phyloP scores from a whole-genome alignment of 1,139 yeast species.

The Martiniozyma asiatica region DNA sequence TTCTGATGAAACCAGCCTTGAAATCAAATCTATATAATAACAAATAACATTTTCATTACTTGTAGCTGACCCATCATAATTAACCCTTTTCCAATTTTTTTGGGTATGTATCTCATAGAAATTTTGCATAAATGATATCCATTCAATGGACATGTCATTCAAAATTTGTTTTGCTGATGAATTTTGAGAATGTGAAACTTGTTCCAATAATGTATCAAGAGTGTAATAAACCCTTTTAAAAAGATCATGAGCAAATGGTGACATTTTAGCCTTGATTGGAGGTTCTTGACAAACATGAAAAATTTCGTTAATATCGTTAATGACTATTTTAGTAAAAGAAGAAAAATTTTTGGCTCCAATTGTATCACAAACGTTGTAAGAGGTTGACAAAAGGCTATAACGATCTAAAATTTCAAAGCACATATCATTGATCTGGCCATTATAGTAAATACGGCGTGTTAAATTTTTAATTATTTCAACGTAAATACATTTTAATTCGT shows the following conservation, averaged over 20 bases:
- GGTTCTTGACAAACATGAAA: slow-evolving; percentile 14
- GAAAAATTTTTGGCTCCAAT: too few relatives aligned
- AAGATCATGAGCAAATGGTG: slow-evolving; percentile 13
- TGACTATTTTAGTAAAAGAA: too few relatives aligned
- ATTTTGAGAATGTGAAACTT: slow-evolving; percentile 5
- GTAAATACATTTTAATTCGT: slow-evolving; percentile 21
- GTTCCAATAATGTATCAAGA: slow-evolving; percentile 14
- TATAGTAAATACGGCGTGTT: slow-evolving; percentile 63
- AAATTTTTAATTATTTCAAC: slow-evolving; percentile 45
- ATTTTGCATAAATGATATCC: slow-evolving; percentile 14
- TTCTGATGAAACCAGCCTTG: slow-evolving; percentile 9
- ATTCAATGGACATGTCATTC: slow-evolving; percentile 11
- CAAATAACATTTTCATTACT: slow-evolving; percentile 20
- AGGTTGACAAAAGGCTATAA: not conserved
- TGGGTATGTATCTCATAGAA: slow-evolving; percentile 12
- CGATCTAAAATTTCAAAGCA: slow-evolving; percentile 23
- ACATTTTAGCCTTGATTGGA: slow-evolving; percentile 14
- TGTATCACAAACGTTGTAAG: too few relatives aligned
- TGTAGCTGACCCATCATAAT: slow-evolving; percentile 20
- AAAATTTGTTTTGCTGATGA: too few relatives aligned
- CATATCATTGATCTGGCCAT: slow-evolving; percentile 72
- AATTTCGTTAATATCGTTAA: slow-evolving; percentile 16
- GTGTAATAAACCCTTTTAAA: slow-evolving; percentile 17
- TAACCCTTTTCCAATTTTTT: slow-evolving; percentile 14
- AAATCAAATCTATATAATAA: slow-evolving; percentile 18